phyloP scores from a whole-genome alignment of 2,329 filamentous ascomycete species.

The Monilinia aucupariae region DNA sequence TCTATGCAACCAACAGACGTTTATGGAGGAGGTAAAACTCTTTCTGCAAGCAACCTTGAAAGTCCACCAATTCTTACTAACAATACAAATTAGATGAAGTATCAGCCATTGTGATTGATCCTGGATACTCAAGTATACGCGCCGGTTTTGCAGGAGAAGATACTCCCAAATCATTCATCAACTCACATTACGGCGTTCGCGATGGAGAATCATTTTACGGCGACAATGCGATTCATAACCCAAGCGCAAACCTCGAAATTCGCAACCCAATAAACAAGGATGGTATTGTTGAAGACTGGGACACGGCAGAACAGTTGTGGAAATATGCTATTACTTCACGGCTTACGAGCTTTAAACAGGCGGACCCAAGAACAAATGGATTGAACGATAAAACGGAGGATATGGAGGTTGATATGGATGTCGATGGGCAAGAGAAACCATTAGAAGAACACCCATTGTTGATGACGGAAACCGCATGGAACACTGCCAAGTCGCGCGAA shows the following conservation, averaged over 20 bases:
- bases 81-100: constrained; percentile 71
- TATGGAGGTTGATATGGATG: constrained; percentile 45
- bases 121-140: constrained; percentile 84
- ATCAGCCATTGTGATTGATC: constrained; percentile 91
- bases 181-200: constrained; percentile 75
- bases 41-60: constrained; percentile 9
- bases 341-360: constrained; percentile 70
- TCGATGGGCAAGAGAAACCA: constrained; percentile 64
- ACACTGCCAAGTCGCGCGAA: constrained; percentile 78
- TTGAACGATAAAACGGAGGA: constrained; percentile 57
- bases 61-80: background rate
- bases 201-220: constrained; percentile 64
- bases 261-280: constrained; percentile 88
- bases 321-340: constrained; percentile 87
- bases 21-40: constrained; percentile 54
- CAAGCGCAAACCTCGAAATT: constrained; percentile 71
- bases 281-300: constrained; percentile 93
- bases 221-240: constrained; percentile 81
- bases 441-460: constrained; percentile 85
- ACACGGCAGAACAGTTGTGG: constrained; percentile 82
- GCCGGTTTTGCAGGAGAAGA: constrained; percentile 98
- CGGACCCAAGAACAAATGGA: constrained; percentile 68
- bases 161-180: constrained; percentile 86
- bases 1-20: constrained; percentile 56
- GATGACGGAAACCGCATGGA: constrained; percentile 94